Conservation (phyloP, 179 eudicot species). For the Camellia oleifera region DNA sequence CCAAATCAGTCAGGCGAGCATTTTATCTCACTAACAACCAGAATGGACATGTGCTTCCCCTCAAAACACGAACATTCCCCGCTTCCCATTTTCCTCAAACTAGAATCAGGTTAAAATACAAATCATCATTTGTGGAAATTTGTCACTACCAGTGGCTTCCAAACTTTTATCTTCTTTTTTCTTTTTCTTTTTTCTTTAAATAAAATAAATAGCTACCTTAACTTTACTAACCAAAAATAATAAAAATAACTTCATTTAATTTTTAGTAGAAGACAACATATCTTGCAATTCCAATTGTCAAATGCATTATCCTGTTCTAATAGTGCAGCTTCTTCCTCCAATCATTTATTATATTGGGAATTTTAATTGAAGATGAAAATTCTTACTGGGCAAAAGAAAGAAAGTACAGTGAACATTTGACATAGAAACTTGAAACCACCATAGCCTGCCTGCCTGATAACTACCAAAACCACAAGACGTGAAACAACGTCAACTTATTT, state of each 20-base stretch:
- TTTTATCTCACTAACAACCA: neutral
- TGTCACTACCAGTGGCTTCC: neutral
- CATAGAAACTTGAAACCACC: too few species aligned
- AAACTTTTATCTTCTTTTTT: neutral
- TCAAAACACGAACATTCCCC: neutral
- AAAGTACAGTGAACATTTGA: too few species aligned
- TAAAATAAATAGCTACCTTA: neutral
- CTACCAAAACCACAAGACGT: too few species aligned
- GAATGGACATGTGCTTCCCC: neutral
- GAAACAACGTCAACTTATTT: too few species aligned
- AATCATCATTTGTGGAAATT: neutral
- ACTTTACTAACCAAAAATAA: too few species aligned
- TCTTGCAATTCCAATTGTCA: too few species aligned
- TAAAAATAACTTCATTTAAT: neutral
- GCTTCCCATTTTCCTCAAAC: neutral
- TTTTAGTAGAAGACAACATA: neutral
- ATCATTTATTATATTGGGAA: neutral
- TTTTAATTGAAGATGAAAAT: neutral
- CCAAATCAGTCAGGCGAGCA: neutral
- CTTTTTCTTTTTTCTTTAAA: too few species aligned
- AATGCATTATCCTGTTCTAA: neutral
- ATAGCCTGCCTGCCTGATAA: too few species aligned
- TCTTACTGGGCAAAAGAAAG: neutral
- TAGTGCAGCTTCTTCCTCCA: constrained; percentile 5
- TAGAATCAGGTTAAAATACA: neutral